A percentile compares a stretch with the other conserved stretches of the same genome.
Evolutionary conservation across 345 rosid genomes (phyloP).

Genomic region (Iberis pinnata): DNA sequence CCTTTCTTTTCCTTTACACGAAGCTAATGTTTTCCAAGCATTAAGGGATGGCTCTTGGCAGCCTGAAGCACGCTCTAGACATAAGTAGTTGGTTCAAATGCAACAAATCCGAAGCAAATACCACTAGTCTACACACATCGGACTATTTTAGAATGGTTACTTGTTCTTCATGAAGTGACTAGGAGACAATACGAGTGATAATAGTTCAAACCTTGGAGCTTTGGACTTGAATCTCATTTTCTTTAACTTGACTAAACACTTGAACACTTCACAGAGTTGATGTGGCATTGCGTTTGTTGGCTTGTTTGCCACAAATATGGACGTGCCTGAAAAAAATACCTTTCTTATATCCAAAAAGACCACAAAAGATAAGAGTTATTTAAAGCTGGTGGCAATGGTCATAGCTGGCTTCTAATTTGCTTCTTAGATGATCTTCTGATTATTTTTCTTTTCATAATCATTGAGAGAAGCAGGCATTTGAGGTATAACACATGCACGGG

Average conservation of each 20-base stretch:
- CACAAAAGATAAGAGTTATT: background rate
- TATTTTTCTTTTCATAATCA: constrained; percentile 7
- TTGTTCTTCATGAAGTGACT: background rate
- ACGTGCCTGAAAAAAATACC: constrained; percentile 36
- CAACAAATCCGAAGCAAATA: constrained; percentile 27
- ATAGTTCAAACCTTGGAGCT: constrained; percentile 50
- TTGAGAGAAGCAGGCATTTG: constrained; percentile 28
- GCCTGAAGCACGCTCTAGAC: constrained; percentile 36
- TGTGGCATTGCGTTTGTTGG: constrained; percentile 55
- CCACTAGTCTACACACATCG: constrained; percentile 9
- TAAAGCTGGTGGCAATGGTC: background rate
- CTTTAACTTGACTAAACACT: constrained; percentile 67
- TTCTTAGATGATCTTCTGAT: constrained; percentile 14
- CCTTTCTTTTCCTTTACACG: constrained; percentile 33
- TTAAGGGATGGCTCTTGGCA: constrained; percentile 24
- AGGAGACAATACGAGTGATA: background rate
- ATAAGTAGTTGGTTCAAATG: constrained; percentile 26
- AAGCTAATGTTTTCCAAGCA: constrained; percentile 27
- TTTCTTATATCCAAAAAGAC: background rate
- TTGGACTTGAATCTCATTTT: constrained; percentile 75
- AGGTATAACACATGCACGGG: constrained; percentile 31
- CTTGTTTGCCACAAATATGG: constrained; percentile 68
- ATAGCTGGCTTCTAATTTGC: constrained; percentile 25
- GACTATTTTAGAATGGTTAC: background rate
- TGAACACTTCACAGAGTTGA: constrained; percentile 65